These are phyloP conservation scores for Ogataea nakhonphanomensis DNA, from an alignment of 805 yeast species.

Conservation along the genomic window DNA sequence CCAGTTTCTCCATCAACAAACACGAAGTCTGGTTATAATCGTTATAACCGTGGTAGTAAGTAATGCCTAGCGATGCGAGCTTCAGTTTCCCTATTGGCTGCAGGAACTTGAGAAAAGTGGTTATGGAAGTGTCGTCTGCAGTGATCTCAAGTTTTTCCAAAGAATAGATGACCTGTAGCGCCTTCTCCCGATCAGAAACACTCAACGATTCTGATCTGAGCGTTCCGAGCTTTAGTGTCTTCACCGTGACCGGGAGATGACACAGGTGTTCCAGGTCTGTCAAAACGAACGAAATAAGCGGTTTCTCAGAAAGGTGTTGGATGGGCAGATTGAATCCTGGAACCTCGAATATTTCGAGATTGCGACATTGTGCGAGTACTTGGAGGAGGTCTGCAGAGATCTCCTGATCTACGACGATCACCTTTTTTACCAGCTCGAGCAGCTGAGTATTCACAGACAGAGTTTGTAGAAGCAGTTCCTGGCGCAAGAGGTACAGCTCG, in stretches of 20 bases:
- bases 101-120: constrained; percentile 34
- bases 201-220: constrained; percentile 7
- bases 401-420: constrained; percentile 34
- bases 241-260: constrained; percentile 19
- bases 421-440: constrained; percentile 31
- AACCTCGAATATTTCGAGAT: constrained; percentile 14
- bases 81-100: constrained; percentile 2
- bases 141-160: constrained; percentile 13
- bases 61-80: constrained; percentile 34
- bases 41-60: constrained; percentile 44
- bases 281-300: constrained; percentile 14
- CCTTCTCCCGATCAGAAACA: constrained; percentile 1
- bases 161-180: constrained; percentile 2
- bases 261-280: constrained; percentile 20
- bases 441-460: constrained; percentile 35
- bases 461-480: constrained; percentile 39
- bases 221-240: constrained; percentile 17
- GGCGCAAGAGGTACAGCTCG: constrained; percentile 35
- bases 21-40: constrained; percentile 37
- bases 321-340: not conserved
- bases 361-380: constrained; percentile 20
- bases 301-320: not conserved
- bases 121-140: constrained; percentile 25
- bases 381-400: constrained; percentile 21
- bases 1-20: constrained; percentile 28